Base-by-base conservation (phyloP, 306 rosid species). In the Glycine tomentella region DNA sequence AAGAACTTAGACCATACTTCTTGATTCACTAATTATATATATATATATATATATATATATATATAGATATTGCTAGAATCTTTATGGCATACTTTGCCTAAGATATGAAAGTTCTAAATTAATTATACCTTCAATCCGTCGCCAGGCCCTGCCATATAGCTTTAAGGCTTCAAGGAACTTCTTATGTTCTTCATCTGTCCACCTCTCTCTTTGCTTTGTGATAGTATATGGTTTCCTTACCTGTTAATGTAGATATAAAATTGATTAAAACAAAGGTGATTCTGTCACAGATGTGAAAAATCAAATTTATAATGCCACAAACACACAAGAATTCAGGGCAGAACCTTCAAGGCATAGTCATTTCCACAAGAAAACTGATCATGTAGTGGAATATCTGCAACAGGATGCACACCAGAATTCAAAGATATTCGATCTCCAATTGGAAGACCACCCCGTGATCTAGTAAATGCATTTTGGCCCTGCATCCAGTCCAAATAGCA, bases 131-230 rank as follows among this genome's bases (percentile, higher is more conserved):
- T 94, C 97, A 11, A 94, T 94, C 74, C 78, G 84, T 74, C 92
- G 88, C 98, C 98, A 94, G 1, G 95, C 96, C 8, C 98, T 88
- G 16, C 98, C 96, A 45, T 89, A 84, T 31, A 94, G 76, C 85
- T 90, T 94, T 11, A 94, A 79, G 62, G 98, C 97, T 65, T 94
- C 98, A 36, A 94, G 89, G 81, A 94, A 92, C 68, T 86, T 94
- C 67, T 86, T 84, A 33, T 94, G 98, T 82, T 94, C 98, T 80
- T 94, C 97, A 80, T 94, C 94, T 4, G 93, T 90, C 98, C 98
- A 94, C 49, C 90, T 80, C 81, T 94, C 98, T 78, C 98, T 82
- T 62, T 94, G 97, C 70, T 94, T 94, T 0, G 94, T 88, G 82
- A 94, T 89, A 9, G 98, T 90, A 85, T 94, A 94, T 2, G 96